A percentile compares a stretch with the other conserved stretches of the same genome.
These are phyloP conservation scores for Effrenium voratum DNA, from an alignment of 73 alveolate genomes.

Conservation along the genomic window DNA sequence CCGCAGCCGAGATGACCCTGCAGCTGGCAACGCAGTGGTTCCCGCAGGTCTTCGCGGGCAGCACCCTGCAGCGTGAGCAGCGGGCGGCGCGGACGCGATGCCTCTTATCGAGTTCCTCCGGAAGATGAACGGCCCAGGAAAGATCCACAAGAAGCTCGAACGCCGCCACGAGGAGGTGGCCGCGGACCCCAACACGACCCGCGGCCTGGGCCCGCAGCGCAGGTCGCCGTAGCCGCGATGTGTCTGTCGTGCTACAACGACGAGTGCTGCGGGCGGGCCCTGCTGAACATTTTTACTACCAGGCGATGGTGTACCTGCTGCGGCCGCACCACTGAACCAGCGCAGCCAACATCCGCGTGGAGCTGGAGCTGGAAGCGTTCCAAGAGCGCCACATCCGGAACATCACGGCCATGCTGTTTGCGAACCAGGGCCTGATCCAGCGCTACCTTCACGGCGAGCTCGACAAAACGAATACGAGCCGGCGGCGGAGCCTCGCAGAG, in stretches of 20 bases:
- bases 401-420: background rate
- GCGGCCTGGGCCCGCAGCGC: conserved; percentile 20
- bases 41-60: conserved; percentile 11
- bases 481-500: too few relatives aligned
- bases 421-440: conserved; percentile 19
- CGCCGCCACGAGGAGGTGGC: background rate
- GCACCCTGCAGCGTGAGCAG: conserved; percentile 7
- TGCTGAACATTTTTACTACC: background rate
- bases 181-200: too few relatives aligned
- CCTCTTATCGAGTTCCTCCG: conserved; percentile 62
- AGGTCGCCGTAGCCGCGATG: conserved; percentile 36
- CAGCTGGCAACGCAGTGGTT: conserved; percentile 42
- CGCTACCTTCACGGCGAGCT: conserved; percentile 3
- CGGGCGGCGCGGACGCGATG: conserved; percentile 44
- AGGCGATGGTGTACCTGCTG: background rate
- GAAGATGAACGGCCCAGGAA: background rate
- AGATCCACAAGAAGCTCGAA: background rate
- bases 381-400: conserved; percentile 10
- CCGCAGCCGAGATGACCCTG: conserved; percentile 27
- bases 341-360: background rate
- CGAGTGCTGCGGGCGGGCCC: conserved; percentile 14
- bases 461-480: background rate
- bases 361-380: conserved; percentile 26
- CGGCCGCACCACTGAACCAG: background rate
- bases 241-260: conserved; percentile 12